These are phyloP conservation scores for Candida glucosophila DNA, from an alignment of 1,139 yeast genomes.

Conservation along the genomic window DNA sequence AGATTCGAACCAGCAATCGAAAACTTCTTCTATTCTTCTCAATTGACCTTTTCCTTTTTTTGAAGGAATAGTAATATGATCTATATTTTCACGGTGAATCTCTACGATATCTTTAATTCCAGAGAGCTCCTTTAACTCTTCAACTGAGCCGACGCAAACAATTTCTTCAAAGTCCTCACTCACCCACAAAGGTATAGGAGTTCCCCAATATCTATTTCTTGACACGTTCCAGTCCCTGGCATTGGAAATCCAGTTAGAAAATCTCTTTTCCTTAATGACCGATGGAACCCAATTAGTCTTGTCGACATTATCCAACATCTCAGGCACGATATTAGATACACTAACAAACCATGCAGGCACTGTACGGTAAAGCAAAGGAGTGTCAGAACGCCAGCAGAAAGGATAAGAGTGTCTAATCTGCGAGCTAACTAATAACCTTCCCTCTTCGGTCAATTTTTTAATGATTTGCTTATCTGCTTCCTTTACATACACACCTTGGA, in stretches of 20 bases:
- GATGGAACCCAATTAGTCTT: slow-evolving; percentile 93
- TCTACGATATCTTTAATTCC: slow-evolving; percentile 79
- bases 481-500: slow-evolving; percentile 80
- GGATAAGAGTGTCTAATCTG: slow-evolving; percentile 96
- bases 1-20: slow-evolving; percentile 99
- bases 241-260: slow-evolving; percentile 94
- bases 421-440: slow-evolving; percentile 64
- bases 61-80: slow-evolving; percentile 90
- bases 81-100: slow-evolving; percentile 89
- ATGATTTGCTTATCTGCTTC: slow-evolving; percentile 92
- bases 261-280: slow-evolving; percentile 85
- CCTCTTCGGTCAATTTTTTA: slow-evolving; percentile 70
- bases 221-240: slow-evolving; percentile 99
- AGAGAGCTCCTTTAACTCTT: slow-evolving; percentile 74
- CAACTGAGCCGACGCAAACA: slow-evolving; percentile 86
- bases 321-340: slow-evolving; percentile 76
- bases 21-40: slow-evolving; percentile 92
- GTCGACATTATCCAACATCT: slow-evolving; percentile 80
- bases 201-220: slow-evolving; percentile 99
- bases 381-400: slow-evolving; percentile 99
- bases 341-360: slow-evolving; percentile 99
- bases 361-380: slow-evolving; percentile 90
- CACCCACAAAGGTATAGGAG: slow-evolving; percentile 97
- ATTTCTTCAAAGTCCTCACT: slow-evolving; percentile 88
- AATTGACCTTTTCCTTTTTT: slow-evolving; percentile 78